Conservation (phyloP, 1,284 basidiomycete species). For the Puccinia hordei region DNA sequence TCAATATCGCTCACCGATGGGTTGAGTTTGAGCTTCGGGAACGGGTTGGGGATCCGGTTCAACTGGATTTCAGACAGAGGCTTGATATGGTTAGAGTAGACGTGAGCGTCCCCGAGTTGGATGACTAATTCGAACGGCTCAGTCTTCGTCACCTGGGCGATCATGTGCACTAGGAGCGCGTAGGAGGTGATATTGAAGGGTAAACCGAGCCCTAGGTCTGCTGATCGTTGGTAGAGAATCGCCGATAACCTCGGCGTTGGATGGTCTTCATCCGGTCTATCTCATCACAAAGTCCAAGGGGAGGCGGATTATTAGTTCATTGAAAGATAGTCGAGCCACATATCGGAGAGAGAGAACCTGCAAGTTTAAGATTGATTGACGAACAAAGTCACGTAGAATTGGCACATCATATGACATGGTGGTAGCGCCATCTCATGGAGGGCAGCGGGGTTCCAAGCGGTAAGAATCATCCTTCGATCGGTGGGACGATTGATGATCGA, state of each 20-base stretch:
- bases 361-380: slow-evolving; percentile 60
- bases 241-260: slow-evolving; percentile 74
- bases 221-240: slow-evolving; percentile 97
- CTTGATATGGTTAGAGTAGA: slow-evolving; percentile 88
- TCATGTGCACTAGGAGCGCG: slow-evolving; percentile 92
- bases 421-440: slow-evolving; percentile 92
- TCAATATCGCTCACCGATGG: slow-evolving; percentile 75
- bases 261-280: slow-evolving; percentile 52
- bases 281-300: too few relatives aligned
- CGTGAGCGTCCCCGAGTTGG: slow-evolving; percentile 94
- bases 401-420: slow-evolving; percentile 97
- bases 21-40: slow-evolving; percentile 76
- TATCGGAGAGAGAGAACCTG: neutral
- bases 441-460: slow-evolving; percentile 96
- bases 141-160: slow-evolving; percentile 84
- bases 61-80: slow-evolving; percentile 77
- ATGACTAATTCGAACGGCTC: slow-evolving; percentile 85
- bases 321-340: neutral
- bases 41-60: slow-evolving; percentile 73
- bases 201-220: slow-evolving; percentile 92
- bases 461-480: slow-evolving; percentile 91
- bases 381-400: slow-evolving; percentile 93
- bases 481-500: slow-evolving; percentile 93
- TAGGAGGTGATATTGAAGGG: slow-evolving; percentile 99
- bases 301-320: too few relatives aligned